phyloP scores from a whole-genome alignment of 805 yeast genomes.

The Ogataea populi-albae region DNA sequence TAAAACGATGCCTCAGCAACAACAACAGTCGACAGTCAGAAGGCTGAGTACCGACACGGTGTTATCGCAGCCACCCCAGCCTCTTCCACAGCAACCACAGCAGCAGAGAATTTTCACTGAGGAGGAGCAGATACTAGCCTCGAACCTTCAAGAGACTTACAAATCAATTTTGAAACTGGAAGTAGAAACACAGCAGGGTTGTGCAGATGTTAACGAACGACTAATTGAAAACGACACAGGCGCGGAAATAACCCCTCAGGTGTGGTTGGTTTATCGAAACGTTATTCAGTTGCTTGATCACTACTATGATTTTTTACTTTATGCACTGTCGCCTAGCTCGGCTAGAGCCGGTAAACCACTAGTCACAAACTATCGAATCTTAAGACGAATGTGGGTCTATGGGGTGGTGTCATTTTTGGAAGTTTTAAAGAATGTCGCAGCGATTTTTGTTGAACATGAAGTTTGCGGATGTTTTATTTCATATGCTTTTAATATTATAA shows the following conservation, averaged over 20 bases:
- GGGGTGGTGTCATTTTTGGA: conserved; percentile 80
- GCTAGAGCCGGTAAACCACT: conserved; percentile 76
- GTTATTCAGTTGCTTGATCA: conserved; percentile 65
- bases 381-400: conserved; percentile 80
- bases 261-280: conserved; percentile 70
- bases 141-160: conserved; percentile 72
- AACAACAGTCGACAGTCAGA: conserved; percentile 9
- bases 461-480: conserved; percentile 73
- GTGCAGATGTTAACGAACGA: conserved; percentile 55
- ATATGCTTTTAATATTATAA: conserved; percentile 62
- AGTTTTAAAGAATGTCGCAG: conserved; percentile 69
- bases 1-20: conserved; percentile 6
- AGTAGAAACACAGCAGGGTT: conserved; percentile 66
- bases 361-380: conserved; percentile 73
- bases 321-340: conserved; percentile 63
- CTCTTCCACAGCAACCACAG: conserved; percentile 13
- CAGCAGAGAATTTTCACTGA: conserved; percentile 37
- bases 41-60: conserved; percentile 28
- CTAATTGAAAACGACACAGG: conserved; percentile 43
- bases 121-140: conserved; percentile 64
- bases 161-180: conserved; percentile 66
- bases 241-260: conserved; percentile 53
- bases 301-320: conserved; percentile 67
- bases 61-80: conserved; percentile 22
- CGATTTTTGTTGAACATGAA: conserved; percentile 69